Evolutionary conservation across 371 early-diverging fungal genomes (phyloP).

Genomic region (Mucor racemosus): DNA sequence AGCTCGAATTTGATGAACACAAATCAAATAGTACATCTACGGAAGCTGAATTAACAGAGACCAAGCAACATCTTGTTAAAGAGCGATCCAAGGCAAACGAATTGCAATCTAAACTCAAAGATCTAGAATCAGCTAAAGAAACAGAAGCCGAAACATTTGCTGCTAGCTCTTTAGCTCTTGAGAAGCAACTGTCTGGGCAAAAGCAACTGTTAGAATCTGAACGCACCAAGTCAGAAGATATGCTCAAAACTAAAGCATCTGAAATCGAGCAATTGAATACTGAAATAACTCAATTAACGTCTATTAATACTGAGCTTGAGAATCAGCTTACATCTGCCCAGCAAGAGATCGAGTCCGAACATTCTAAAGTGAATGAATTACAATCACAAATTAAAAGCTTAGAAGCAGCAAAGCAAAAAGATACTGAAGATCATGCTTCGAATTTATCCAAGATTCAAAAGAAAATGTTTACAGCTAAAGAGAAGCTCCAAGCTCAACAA

Average conservation of each 20-base stretch:
- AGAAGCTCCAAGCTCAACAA: too few species aligned
- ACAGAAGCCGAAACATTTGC: background rate
- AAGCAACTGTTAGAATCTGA: constrained; percentile 5
- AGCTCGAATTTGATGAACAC: constrained; percentile 4
- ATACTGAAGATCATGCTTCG: background rate
- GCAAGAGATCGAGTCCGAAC: constrained; percentile 9
- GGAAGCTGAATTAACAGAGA: background rate
- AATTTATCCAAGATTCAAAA: background rate
- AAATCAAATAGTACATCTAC: background rate
- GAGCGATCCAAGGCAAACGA: constrained; percentile 9
- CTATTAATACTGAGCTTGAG: background rate
- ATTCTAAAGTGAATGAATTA: background rate
- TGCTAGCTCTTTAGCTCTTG: background rate
- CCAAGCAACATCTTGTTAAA: background rate
- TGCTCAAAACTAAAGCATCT: background rate
- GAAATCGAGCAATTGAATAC: background rate
- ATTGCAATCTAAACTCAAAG: constrained; percentile 5
- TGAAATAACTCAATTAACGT: background rate
- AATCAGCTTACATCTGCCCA: background rate
- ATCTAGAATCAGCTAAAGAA: background rate
- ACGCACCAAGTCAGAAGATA: constrained; percentile 5
- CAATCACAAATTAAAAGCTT: constrained; percentile 3
- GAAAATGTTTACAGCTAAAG: background rate
- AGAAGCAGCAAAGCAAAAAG: background rate
- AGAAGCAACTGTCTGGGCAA: background rate